Evolutionary conservation across 768 basidiomycete species (phyloP).

Genomic region (Ramaria sp.): DNA sequence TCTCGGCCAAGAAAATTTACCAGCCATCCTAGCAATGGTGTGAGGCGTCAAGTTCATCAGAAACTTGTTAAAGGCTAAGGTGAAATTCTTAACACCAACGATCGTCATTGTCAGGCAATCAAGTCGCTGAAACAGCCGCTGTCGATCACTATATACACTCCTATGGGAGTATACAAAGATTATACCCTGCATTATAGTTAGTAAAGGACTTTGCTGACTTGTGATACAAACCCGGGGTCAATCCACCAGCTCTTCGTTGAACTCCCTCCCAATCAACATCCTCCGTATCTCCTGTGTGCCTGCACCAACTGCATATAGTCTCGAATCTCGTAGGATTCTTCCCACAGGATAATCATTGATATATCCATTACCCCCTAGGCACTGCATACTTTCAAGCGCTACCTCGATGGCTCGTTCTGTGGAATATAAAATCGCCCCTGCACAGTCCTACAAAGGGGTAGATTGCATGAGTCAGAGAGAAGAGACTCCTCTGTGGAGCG

Average conservation of each 20-base stretch:
- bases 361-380: conserved; percentile 90
- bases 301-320: conserved; percentile 91
- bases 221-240: not conserved
- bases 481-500: not conserved
- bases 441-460: conserved; percentile 61
- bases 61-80: too few relatives aligned
- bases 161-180: not conserved
- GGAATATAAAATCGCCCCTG: conserved; percentile 87
- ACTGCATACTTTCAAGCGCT: conserved; percentile 85
- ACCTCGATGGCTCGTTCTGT: conserved; percentile 90
- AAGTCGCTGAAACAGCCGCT: not conserved
- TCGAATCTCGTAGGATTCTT: conserved; percentile 75
- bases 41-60: too few relatives aligned
- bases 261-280: conserved; percentile 90
- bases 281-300: conserved; percentile 92
- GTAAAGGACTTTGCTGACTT: not conserved
- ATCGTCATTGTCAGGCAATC: not conserved
- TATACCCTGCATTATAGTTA: not conserved
- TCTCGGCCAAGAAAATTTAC: not conserved
- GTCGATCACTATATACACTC: not conserved
- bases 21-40: too few relatives aligned
- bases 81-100: not conserved
- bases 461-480: not conserved
- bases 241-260: conserved; percentile 53
- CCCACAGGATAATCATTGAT: conserved; percentile 93